These are phyloP conservation scores for Volvariella volvacea DNA, from an alignment of 1,284 basidiomycete species.

Conservation along the genomic window DNA sequence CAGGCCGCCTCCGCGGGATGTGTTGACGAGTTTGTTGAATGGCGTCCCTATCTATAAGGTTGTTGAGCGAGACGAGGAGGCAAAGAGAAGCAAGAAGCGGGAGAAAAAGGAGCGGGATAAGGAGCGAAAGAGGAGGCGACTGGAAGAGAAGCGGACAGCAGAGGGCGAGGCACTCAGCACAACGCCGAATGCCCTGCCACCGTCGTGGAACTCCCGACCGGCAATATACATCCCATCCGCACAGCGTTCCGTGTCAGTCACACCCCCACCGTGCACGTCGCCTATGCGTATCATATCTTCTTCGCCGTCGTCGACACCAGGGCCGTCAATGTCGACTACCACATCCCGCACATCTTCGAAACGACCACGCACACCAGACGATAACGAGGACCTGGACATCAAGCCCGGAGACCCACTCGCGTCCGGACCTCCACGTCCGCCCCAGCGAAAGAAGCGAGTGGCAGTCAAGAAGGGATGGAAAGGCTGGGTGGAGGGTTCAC, in stretches of 20 bases:
- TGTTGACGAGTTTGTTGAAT: constrained; percentile 70
- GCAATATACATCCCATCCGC: constrained; percentile 60
- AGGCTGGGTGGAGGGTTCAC: constrained; percentile 79
- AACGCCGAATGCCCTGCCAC: constrained; percentile 17
- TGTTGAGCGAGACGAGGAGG: constrained; percentile 53
- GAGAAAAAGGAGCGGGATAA: constrained; percentile 46
- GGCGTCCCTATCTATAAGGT: constrained; percentile 59
- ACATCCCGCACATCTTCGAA: constrained; percentile 74
- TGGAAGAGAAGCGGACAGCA: constrained; percentile 21
- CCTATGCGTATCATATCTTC: constrained; percentile 53
- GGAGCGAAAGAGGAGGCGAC: constrained; percentile 36
- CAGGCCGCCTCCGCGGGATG: constrained; percentile 56
- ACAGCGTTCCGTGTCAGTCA: constrained; percentile 65
- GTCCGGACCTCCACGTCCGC: constrained; percentile 16
- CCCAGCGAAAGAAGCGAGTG: constrained; percentile 56
- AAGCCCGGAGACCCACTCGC: constrained; percentile 21
- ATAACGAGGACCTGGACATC: constrained; percentile 29
- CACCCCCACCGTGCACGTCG: constrained; percentile 58
- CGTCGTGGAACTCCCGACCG: constrained; percentile 53
- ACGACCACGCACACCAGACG: constrained; percentile 61
- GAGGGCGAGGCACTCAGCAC: constrained; percentile 16
- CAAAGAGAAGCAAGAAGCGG: constrained; percentile 39
- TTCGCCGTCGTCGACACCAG: constrained; percentile 57
- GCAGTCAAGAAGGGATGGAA: constrained; percentile 78
- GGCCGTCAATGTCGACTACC: constrained; percentile 61